A percentile compares a stretch with the other conserved stretches of the same genome.
Evolutionary conservation across 768 basidiomycete genomes (phyloP).

Genomic region (Myochromella boudieri): DNA sequence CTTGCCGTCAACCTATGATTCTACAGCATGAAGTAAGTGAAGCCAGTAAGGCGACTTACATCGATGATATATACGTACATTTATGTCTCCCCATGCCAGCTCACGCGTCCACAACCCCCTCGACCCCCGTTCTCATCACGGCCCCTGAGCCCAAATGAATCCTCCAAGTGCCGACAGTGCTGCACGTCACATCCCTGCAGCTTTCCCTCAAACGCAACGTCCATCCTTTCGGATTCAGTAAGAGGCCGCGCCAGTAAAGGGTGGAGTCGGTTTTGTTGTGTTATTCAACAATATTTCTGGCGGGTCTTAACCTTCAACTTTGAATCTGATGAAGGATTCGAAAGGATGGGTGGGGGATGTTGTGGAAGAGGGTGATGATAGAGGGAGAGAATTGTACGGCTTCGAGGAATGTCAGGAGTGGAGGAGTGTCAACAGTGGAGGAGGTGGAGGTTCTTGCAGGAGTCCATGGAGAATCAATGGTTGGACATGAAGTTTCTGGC

Average conservation of each 20-base stretch:
- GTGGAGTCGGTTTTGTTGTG: slow-evolving; percentile 56
- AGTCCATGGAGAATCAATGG: slow-evolving; percentile 42
- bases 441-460: slow-evolving; percentile 36
- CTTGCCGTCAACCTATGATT: slow-evolving; percentile 50
- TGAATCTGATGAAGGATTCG: slow-evolving; percentile 33
- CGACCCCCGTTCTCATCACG: slow-evolving; percentile 27
- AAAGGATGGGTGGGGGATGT: slow-evolving; percentile 43
- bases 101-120: too few relatives aligned
- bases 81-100: slow-evolving; percentile 37
- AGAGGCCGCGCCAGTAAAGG: slow-evolving; percentile 64
- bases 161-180: slow-evolving; percentile 42
- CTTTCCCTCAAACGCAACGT: slow-evolving; percentile 51
- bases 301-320: too few relatives aligned
- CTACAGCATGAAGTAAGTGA: not conserved
- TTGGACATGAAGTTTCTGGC: slow-evolving; percentile 42
- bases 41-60: slow-evolving; percentile 27
- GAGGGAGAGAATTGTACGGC: slow-evolving; percentile 46
- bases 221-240: slow-evolving; percentile 48
- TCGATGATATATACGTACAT: slow-evolving; percentile 64
- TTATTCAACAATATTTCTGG: slow-evolving; percentile 53
- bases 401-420: slow-evolving; percentile 33
- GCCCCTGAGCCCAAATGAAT: slow-evolving; percentile 47
- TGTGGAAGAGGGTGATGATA: slow-evolving; percentile 26
- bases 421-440: slow-evolving; percentile 44
- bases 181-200: slow-evolving; percentile 39